Conservation (phyloP, 2,329 filamentous ascomycete genomes). For the Dendryphion nanum region DNA sequence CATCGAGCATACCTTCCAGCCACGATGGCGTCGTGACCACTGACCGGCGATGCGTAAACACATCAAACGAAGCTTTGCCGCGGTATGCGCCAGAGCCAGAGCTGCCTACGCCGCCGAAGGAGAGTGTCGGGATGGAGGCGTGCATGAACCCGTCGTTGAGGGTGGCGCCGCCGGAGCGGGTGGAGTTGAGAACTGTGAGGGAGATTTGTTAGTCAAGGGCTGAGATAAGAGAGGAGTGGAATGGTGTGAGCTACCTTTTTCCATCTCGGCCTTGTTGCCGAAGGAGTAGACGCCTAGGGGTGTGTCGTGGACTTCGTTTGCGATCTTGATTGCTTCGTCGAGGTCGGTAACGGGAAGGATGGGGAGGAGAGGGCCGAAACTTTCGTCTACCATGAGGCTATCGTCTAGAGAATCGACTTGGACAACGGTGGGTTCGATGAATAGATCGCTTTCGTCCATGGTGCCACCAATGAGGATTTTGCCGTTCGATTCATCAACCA, state of each 20-base stretch:
- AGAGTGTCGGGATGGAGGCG: constrained; percentile 65
- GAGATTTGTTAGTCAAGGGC: neutral
- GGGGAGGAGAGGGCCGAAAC: constrained; percentile 89
- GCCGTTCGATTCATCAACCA: constrained; percentile 82
- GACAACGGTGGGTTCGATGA: constrained; percentile 93
- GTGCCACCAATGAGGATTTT: constrained; percentile 85
- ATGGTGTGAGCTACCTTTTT: constrained; percentile 57
- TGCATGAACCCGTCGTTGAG: constrained; percentile 66
- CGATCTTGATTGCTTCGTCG: constrained; percentile 81
- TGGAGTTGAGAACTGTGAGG: constrained; percentile 45
- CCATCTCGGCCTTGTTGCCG: constrained; percentile 74
- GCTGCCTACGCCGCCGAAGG: constrained; percentile 81
- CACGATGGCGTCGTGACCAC: constrained; percentile 64
- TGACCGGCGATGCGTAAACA: constrained; percentile 62
- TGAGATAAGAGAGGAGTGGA: neutral
- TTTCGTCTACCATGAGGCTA: constrained; percentile 77
- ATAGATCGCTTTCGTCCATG: constrained; percentile 75
- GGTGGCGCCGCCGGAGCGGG: constrained; percentile 51
- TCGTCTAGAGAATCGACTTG: constrained; percentile 73
- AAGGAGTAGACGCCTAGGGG: constrained; percentile 85
- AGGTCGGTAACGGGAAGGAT: constrained; percentile 75
- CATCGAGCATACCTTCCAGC: constrained; percentile 65
- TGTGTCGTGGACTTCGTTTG: constrained; percentile 77
- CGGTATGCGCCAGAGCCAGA: constrained; percentile 76
- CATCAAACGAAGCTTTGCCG: constrained; percentile 71